Base-by-base conservation (phyloP, 768 basidiomycete genomes). In the Tylopilus rubrobrunneus region DNA sequence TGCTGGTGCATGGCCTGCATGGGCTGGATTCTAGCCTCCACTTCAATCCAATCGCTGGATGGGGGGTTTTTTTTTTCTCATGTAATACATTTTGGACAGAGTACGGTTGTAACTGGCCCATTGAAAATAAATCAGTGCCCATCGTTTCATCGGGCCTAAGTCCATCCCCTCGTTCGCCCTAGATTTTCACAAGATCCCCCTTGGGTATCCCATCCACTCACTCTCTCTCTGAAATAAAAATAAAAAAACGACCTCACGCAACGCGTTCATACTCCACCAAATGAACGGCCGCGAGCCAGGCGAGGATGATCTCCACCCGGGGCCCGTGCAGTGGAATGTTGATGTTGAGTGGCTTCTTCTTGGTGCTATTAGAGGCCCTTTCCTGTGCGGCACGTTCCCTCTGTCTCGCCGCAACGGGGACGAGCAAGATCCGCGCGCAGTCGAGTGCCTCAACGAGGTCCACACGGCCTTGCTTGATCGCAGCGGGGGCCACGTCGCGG, bases 251-350 rank as follows among this genome's bases (percentile, higher is more conserved):
- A 6, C 28, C 37, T 53, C 60, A 71, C 15, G 58, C 70, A 48
- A 62, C 57, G 37, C 56, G 57, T 40, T 91, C 89, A 60, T 92
- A 66, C 62, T 89, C 88, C 4, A 81, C 83, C 34, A 93, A 69
- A 73, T 89, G 85, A 52, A 91, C 86, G 17, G 88, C 89, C 25
- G 78, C 90, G 51, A 93, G 73, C 89, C 89, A 93, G 41, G 91
- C 91, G 52, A 93, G 76, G 51, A 92, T 77, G 52, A 93, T 77
- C 70, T 93, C 91, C 44, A 93, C 91, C 7, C 89, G 79, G 34
- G 92, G 90, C 0, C 91, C 91, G 69, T 92, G 89, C 57, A 93
- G 71, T 10, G 89, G 88, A 52, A 93, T 89, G 64, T 84, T 89
- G 67, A 92, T 87, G 48, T 83, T 78, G 57, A 81, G 60, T 36